A percentile compares a stretch with the other conserved stretches of the same genome.
These are phyloP conservation scores for Raddia guianensis DNA, from an alignment of 176 grass and related monocot genomes.

Conservation along the genomic window DNA sequence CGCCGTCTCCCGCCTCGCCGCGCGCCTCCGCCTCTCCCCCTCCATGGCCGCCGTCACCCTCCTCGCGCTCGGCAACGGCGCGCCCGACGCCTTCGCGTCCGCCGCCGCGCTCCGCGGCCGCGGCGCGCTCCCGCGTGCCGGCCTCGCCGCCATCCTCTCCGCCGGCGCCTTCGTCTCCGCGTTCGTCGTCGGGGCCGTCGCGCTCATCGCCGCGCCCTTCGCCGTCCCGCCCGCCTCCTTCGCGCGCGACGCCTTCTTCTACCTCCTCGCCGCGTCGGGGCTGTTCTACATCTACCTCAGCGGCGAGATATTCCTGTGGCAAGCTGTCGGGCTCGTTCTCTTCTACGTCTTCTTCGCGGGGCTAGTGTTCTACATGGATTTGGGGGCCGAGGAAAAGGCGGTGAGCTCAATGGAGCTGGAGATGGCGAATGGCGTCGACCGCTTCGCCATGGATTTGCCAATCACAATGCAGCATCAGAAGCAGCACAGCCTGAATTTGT, in stretches of 20 bases:
- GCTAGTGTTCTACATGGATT: slow-evolving; percentile 87
- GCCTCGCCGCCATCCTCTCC: slow-evolving; percentile 73
- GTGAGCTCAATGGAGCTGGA: slow-evolving; percentile 39
- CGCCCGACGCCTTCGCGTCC: slow-evolving; percentile 81
- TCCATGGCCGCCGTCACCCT: slow-evolving; percentile 95
- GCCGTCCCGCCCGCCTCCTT: slow-evolving; percentile 62
- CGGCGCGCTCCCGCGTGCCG: slow-evolving; percentile 51
- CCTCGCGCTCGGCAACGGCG: slow-evolving; percentile 86
- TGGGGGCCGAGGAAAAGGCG: slow-evolving; percentile 45
- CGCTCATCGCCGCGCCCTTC: slow-evolving; percentile 69
- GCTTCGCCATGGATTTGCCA: slow-evolving; percentile 32
- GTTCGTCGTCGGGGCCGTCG: slow-evolving; percentile 77
- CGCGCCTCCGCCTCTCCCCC: slow-evolving; percentile 67
- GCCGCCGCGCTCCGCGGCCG: slow-evolving; percentile 56
- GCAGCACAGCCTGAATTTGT: neutral
- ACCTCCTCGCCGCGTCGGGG: slow-evolving; percentile 65
- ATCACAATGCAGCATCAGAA: slow-evolving; percentile 30
- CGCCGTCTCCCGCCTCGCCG: slow-evolving; percentile 59
- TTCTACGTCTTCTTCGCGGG: slow-evolving; percentile 91
- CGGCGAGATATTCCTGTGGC: slow-evolving; percentile 95
- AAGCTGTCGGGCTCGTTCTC: slow-evolving; percentile 71
- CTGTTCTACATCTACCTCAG: slow-evolving; percentile 85
- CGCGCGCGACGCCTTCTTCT: slow-evolving; percentile 85
- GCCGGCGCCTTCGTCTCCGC: slow-evolving; percentile 87
- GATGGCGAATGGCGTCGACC: slow-evolving; percentile 39